phyloP scores from a whole-genome alignment of 2,329 filamentous ascomycete species.

The Amesomyces nigricolor region DNA sequence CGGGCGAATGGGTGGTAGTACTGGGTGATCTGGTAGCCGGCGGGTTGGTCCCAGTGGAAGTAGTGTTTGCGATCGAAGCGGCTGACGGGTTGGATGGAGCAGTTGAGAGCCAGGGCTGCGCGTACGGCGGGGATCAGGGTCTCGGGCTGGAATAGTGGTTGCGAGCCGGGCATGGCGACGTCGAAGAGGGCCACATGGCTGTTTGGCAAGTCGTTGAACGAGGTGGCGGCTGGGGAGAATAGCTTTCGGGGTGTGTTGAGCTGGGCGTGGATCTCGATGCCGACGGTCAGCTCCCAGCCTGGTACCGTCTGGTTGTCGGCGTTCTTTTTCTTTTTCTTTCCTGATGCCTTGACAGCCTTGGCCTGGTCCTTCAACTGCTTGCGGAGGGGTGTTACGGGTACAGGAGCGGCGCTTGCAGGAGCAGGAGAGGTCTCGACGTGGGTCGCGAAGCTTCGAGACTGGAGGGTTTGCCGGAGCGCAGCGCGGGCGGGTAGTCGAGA shows the following conservation, averaged over 20 bases:
- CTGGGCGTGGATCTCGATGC: conserved; percentile 96
- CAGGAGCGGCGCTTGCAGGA: conserved; percentile 18
- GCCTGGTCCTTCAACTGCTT: conserved; percentile 68
- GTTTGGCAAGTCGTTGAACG: conserved; percentile 64
- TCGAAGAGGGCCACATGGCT: conserved; percentile 87
- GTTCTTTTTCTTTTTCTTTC: conserved; percentile 43
- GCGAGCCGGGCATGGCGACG: conserved; percentile 79
- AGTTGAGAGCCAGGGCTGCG: conserved; percentile 78
- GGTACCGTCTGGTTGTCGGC: conserved; percentile 46
- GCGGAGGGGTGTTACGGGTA: conserved; percentile 47
- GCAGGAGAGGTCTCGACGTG: not conserved
- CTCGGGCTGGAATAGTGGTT: conserved; percentile 77
- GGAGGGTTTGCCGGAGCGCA: not conserved
- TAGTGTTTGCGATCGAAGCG: conserved; percentile 97
- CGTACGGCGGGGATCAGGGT: conserved; percentile 85
- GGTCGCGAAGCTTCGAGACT: conserved; percentile 1
- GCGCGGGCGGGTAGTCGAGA: not conserved
- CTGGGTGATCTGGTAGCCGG: conserved; percentile 96
- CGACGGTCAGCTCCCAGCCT: conserved; percentile 90
- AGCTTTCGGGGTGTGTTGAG: conserved; percentile 84
- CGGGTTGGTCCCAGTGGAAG: conserved; percentile 97
- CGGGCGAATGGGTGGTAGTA: conserved; percentile 73
- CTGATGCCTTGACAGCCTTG: conserved; percentile 42
- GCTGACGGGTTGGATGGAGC: conserved; percentile 69
- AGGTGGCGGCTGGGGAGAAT: conserved; percentile 68